A percentile compares a stretch with the other conserved stretches of the same genome.
Conservation (phyloP, 192 early-diverging fungal species). For the Lunasporangiospora selenospora region DNA sequence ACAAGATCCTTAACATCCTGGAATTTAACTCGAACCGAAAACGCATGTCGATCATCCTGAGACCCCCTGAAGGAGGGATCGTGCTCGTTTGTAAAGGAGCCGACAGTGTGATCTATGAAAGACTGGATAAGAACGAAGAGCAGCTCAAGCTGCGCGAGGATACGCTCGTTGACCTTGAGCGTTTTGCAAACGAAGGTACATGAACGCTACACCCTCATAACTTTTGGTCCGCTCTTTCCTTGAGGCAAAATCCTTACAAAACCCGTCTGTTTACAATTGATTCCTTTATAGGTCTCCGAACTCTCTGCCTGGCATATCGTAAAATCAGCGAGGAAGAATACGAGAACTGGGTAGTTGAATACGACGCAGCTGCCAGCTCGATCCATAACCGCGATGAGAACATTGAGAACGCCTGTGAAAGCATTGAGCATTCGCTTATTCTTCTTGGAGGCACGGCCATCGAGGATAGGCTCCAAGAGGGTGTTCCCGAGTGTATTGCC, state of each 20-base stretch:
- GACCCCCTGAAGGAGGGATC: constrained; percentile 73
- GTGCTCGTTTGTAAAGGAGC: constrained; percentile 94
- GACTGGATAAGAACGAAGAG: constrained; percentile 64
- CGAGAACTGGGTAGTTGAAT: constrained; percentile 69
- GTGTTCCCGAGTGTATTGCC: constrained; percentile 93
- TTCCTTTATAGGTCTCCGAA: constrained; percentile 69
- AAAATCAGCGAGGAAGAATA: constrained; percentile 78
- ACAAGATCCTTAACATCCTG: constrained; percentile 71
- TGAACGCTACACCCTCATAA: constrained; percentile 37
- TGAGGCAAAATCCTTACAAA: neutral
- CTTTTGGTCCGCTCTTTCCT: neutral
- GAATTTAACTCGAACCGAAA: constrained; percentile 98
- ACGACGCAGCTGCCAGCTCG: constrained; percentile 73
- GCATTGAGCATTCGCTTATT: constrained; percentile 80
- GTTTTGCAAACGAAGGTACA: constrained; percentile 80
- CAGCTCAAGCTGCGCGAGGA: constrained; percentile 73
- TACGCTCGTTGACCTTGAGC: constrained; percentile 80
- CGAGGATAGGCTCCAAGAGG: constrained; percentile 97
- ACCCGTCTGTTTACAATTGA: neutral
- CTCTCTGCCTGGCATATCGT: constrained; percentile 85
- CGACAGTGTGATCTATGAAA: constrained; percentile 90
- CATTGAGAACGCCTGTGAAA: constrained; percentile 78
- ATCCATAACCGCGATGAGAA: constrained; percentile 83
- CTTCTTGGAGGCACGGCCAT: constrained; percentile 97
- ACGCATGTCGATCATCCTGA: constrained; percentile 93